Evolutionary conservation across 345 rosid species (phyloP).

Genomic region (Diplotaxis tenuifolia): DNA sequence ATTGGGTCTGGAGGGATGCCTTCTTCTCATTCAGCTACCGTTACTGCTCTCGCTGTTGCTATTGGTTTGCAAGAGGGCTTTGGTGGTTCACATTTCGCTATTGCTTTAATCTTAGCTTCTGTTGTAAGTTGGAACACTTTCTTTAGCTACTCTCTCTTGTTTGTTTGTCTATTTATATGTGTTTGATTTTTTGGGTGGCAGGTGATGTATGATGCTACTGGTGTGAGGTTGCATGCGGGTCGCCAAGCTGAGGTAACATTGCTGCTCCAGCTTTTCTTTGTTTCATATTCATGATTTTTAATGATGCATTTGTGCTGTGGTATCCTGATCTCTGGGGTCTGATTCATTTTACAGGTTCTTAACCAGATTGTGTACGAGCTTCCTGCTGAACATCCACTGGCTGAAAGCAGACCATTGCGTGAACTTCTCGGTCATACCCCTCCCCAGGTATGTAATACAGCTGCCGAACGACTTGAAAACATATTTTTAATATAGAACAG

Average conservation of each 20-base stretch:
- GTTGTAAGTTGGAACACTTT: constrained; percentile 22
- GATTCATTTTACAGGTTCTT: constrained; percentile 52
- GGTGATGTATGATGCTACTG: constrained; percentile 96
- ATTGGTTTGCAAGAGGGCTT: constrained; percentile 71
- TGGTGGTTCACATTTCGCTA: constrained; percentile 64
- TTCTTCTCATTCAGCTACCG: constrained; percentile 88
- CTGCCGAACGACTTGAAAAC: neutral
- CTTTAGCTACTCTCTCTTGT: neutral
- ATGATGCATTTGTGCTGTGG: neutral
- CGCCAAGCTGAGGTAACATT: constrained; percentile 84
- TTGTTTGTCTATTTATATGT: neutral
- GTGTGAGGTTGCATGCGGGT: constrained; percentile 85
- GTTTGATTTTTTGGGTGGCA: constrained; percentile 21
- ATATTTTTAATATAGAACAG: neutral
- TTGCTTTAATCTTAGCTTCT: constrained; percentile 46
- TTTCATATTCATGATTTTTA: neutral
- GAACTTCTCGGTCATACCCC: constrained; percentile 95
- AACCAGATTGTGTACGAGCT: constrained; percentile 91
- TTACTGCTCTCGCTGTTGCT: constrained; percentile 68
- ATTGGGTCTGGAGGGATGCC: constrained; percentile 98
- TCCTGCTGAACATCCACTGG: constrained; percentile 90
- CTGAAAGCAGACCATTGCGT: constrained; percentile 79
- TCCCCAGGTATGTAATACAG: constrained; percentile 54
- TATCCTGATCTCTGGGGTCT: neutral
- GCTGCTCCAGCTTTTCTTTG: neutral